Evolutionary conservation across 768 basidiomycete species (phyloP).

Genomic region (Naganishia vishniacii): DNA sequence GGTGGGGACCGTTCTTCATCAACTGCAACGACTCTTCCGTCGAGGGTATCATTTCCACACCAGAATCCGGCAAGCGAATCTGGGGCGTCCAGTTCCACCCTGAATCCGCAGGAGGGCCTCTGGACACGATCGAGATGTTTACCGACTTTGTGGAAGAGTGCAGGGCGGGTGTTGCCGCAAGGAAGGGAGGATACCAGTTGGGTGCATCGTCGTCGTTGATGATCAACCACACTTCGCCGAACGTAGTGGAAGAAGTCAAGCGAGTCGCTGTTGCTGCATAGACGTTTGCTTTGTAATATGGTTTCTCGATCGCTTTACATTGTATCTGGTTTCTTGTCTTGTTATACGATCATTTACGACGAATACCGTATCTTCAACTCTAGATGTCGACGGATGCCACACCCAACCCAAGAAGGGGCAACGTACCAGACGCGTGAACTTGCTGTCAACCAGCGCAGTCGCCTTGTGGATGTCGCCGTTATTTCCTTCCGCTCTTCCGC

Average conservation of each 20-base stretch:
- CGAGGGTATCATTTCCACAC: constrained; percentile 94
- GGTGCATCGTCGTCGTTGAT: constrained; percentile 17
- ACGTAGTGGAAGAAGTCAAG: constrained; percentile 36
- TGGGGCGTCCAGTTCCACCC: constrained; percentile 99
- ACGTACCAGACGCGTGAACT: no score
- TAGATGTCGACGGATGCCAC: no score
- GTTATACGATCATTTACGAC: neutral
- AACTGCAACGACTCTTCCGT: constrained; percentile 98
- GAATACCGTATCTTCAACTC: no score
- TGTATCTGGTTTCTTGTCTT: neutral
- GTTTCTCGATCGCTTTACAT: neutral
- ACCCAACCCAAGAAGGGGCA: no score
- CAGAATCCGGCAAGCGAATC: constrained; percentile 77
- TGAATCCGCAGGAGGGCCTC: constrained; percentile 94
- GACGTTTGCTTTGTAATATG: neutral
- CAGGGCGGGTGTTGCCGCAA: constrained; percentile 47
- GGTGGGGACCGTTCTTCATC: constrained; percentile 99
- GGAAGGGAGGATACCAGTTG: constrained; percentile 13
- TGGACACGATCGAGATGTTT: constrained; percentile 99
- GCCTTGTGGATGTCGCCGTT: no score
- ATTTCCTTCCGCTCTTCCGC: no score
- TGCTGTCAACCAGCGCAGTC: no score
- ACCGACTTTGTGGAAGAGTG: constrained; percentile 84
- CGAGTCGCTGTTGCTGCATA: constrained; percentile 29
- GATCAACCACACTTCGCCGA: constrained; percentile 28